Evolutionary conservation across 202 grass and related monocot species (phyloP), one percentile per base, ranked within the genome.

Genomic region (Elaeis oleifera): DNA sequence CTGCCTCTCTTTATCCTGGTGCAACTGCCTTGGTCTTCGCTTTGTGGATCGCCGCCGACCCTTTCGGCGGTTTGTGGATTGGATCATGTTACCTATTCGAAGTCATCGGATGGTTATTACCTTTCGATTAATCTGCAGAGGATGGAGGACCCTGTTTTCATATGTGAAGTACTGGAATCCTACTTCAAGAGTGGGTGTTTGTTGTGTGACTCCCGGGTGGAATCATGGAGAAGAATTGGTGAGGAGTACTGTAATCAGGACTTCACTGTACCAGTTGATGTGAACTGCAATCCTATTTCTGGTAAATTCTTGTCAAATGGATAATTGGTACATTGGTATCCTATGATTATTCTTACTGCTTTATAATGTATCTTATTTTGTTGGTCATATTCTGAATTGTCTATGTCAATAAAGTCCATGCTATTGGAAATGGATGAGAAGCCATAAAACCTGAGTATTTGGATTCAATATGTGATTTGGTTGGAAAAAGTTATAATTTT

Each of bases 171-270:
- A 64, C 71, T 99, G 24, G 76, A 61, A 24, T 84, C 73, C 21
- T 84, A 94, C 83, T 87, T 82, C 19, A 23, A 13, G 53, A 83
- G 53, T 53, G 77, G 83, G 53, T 99, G 95, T 56, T 68, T 99
- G 68, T 63, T 21, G 28, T 94, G 88, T 49, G 70, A 74, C 53
- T 51, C 82, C 58, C 59, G 63, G 61, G 51, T 76, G 4, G 32
- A 67, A 60, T 54, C 16, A 16, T 87, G 85, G 88, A 79, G 62
- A 76, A 56, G 27, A 31, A 65, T 70, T 9, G 56, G 70, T 51
- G 62, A 56, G 66, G 65, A 71, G 23, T 99, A 78, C 55, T 99
- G 95, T 50, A 18, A 36, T 36, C 13, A 53, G 50, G 26, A 77
- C 25, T 62, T 69, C 22, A 27, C 60, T 56, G 16, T 28, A 11